phyloP scores from a whole-genome alignment of 441 rosid species.

The Flueggea neowawraea region DNA sequence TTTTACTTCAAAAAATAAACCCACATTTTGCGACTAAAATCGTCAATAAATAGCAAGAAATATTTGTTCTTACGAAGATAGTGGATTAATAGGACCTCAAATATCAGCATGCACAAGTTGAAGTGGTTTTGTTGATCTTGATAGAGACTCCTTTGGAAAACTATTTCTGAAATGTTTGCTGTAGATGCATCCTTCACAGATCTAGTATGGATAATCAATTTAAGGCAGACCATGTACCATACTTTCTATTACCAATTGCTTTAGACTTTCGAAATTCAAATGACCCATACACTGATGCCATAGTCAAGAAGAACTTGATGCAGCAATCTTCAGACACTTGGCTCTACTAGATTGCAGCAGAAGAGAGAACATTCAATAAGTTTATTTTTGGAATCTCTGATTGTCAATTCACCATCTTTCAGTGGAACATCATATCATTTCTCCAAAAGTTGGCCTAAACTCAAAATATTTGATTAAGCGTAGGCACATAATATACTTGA shows the following conservation, averaged over 20 bases:
- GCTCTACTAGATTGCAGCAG: not conserved
- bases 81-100: no score
- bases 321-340: slow-evolving; percentile 1
- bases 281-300: slow-evolving; percentile 4
- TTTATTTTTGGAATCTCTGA: no score
- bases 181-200: no score
- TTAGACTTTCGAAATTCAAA: slow-evolving; percentile 7
- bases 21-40: slow-evolving; percentile 12
- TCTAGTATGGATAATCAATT: no score
- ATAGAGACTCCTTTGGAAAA: no score
- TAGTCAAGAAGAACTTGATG: not conserved
- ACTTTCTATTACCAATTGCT: not conserved
- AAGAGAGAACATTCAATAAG: slow-evolving; percentile 8
- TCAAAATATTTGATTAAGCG: slow-evolving; percentile 7
- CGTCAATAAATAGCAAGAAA: no score
- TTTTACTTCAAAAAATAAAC: slow-evolving; percentile 6
- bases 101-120: no score
- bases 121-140: no score
- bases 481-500: slow-evolving; percentile 13
- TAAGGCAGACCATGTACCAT: no score
- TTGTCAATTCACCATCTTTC: not conserved
- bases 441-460: no score
- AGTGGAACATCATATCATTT: not conserved
- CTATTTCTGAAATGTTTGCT: no score
- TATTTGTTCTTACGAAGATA: no score